phyloP scores from a whole-genome alignment of 768 basidiomycete genomes.

The Collybiopsis confluens region DNA sequence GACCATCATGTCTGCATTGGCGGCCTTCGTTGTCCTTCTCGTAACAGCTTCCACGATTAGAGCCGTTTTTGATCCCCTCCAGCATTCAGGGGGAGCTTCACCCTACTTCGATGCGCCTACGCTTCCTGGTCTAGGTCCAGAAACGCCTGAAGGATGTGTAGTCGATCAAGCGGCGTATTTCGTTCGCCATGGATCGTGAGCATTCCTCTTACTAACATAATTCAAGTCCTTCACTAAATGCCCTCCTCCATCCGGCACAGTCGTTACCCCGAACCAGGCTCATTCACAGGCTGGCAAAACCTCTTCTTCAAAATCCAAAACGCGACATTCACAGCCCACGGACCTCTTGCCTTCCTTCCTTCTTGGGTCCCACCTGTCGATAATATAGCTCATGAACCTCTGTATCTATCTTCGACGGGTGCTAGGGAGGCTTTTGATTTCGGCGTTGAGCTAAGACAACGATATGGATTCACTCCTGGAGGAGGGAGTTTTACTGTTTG shows the following conservation, averaged over 20 bases:
- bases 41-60: not conserved
- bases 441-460: conserved; percentile 33
- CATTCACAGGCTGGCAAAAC: conserved; percentile 32
- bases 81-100: conserved; percentile 38
- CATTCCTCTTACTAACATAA: not conserved
- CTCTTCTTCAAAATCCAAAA: conserved; percentile 38
- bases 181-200: conserved; percentile 37
- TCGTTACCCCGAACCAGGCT: conserved; percentile 38
- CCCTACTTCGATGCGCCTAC: conserved; percentile 41
- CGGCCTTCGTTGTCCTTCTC: not conserved
- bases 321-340: conserved; percentile 30
- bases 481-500: conserved; percentile 39
- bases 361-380: conserved; percentile 38
- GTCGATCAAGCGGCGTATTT: conserved; percentile 44
- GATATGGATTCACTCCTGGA: conserved; percentile 34
- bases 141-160: conserved; percentile 31
- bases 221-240: not conserved
- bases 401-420: conserved; percentile 35
- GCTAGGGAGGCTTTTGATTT: conserved; percentile 36
- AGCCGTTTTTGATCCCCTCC: conserved; percentile 30
- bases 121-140: conserved; percentile 26
- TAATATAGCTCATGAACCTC: conserved; percentile 32
- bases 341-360: conserved; percentile 35
- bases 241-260: no score
- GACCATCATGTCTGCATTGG: not conserved